Evolutionary conservation across 768 basidiomycete species (phyloP).

Genomic region (Crucibulum laeve): DNA sequence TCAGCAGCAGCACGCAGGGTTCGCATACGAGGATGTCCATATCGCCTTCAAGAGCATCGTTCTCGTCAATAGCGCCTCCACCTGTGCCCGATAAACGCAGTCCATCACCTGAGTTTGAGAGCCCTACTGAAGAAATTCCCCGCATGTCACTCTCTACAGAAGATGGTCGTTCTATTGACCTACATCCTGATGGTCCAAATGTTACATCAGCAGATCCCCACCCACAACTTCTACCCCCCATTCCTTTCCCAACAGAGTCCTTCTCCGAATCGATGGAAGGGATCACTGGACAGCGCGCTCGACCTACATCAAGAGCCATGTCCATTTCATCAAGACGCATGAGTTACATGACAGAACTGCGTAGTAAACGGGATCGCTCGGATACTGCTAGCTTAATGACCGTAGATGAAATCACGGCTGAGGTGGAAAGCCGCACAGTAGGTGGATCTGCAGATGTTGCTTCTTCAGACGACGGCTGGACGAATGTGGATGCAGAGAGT

Average conservation of each 20-base stretch:
- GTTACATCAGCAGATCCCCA: conserved; percentile 18
- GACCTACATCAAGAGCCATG: conserved; percentile 37
- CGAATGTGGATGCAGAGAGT: conserved; percentile 55
- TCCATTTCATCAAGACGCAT: conserved; percentile 60
- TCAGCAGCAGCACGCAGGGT: conserved; percentile 59
- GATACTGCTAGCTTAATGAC: conserved; percentile 92
- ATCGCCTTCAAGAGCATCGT: conserved; percentile 40
- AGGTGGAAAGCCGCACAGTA: conserved; percentile 73
- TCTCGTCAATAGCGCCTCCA: conserved; percentile 43
- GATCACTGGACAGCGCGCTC: conserved; percentile 29
- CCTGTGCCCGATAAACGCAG: conserved; percentile 31
- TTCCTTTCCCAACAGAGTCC: conserved; percentile 73
- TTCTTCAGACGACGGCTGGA: conserved; percentile 66
- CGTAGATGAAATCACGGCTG: conserved; percentile 96
- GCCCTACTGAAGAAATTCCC: conserved; percentile 50
- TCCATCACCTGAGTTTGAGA: conserved; percentile 7
- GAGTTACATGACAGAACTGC: conserved; percentile 79
- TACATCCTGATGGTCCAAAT: conserved; percentile 45
- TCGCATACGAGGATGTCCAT: conserved; percentile 37
- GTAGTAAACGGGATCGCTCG: conserved; percentile 78
- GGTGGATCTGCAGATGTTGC: conserved; percentile 41
- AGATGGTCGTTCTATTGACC: conserved; percentile 62
- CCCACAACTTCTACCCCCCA: conserved; percentile 70
- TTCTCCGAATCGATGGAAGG: conserved; percentile 75
- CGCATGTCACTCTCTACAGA: conserved; percentile 73